Evolutionary conservation across 2,329 filamentous ascomycete genomes (phyloP).

Genomic region (Trichophyton benhamiae): DNA sequence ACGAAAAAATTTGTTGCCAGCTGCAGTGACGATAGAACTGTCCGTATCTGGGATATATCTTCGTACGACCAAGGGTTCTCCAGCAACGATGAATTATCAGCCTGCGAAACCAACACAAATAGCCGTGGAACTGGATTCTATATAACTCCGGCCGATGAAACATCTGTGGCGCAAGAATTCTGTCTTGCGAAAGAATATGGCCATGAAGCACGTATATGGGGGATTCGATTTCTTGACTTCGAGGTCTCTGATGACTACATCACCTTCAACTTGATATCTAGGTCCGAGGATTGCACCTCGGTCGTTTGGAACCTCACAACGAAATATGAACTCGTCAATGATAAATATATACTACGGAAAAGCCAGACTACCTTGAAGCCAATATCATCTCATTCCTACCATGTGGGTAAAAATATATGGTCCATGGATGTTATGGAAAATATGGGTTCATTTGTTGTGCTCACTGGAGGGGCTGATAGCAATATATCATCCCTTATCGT

Average conservation of each 20-base stretch:
- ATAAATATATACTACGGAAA: slow-evolving; percentile 17
- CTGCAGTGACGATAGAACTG: slow-evolving; percentile 88
- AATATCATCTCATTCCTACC: slow-evolving; percentile 47
- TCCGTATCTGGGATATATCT: slow-evolving; percentile 71
- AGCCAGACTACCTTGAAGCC: slow-evolving; percentile 35
- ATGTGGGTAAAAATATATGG: slow-evolving; percentile 88
- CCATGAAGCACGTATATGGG: slow-evolving; percentile 83
- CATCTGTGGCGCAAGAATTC: slow-evolving; percentile 30
- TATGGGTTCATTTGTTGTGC: slow-evolving; percentile 30
- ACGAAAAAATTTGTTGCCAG: slow-evolving; percentile 60
- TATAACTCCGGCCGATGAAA: slow-evolving; percentile 23
- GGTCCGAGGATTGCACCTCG: slow-evolving; percentile 71
- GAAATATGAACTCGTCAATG: slow-evolving; percentile 11
- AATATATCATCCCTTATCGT: slow-evolving; percentile 32
- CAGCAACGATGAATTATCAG: slow-evolving; percentile 17
- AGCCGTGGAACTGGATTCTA: slow-evolving; percentile 52
- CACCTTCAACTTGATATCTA: slow-evolving; percentile 52
- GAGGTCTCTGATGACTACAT: slow-evolving; percentile 15
- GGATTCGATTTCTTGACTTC: slow-evolving; percentile 52
- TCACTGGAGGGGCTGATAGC: slow-evolving; percentile 78
- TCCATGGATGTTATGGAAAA: slow-evolving; percentile 41
- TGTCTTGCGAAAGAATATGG: slow-evolving; percentile 66
- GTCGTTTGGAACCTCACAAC: slow-evolving; percentile 56
- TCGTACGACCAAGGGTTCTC: slow-evolving; percentile 38
- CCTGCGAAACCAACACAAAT: background rate